Base-by-base conservation (phyloP, 768 basidiomycete genomes). In the Kwoniella sp. region DNA sequence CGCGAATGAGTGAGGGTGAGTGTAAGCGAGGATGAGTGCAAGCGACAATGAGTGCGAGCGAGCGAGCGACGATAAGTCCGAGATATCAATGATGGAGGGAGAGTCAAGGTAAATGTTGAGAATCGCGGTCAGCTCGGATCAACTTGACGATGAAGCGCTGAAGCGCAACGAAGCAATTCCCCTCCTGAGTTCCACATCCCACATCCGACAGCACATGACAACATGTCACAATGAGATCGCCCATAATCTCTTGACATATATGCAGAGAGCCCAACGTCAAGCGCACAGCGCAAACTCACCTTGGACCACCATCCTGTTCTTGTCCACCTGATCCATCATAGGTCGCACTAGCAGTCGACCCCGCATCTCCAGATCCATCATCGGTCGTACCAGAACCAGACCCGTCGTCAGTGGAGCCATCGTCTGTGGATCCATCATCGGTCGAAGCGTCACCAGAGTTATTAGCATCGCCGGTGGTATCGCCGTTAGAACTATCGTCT, bases 291-390 rank as follows among this genome's bases (percentile, higher is more conserved):
- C 33, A 33, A 17, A 64, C 62, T 58, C 40, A 64, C 62, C 37
- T 50, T 4, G 62, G 62, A 22, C 62, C 62, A 44, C 33, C 33
- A 47, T 58, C 62, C 4, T 21, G 13, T 15, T 56, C 62, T 21
- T 64, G 55, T 17, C 62, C 62, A 24, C 62, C 62, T 21, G 30
- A 27, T 9, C 61, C 61, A 46, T 63, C 48, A 46, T 55, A 55
- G 0, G 55, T 50, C 4, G 60, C 24, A 1, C 47, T 44, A 51
- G 61, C 40, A 30, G 25, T 51, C 22, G 55, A 30, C 3, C 33
- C 30, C 15, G 47, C 30, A 3, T 26, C 30, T 21, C 27, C 61
- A 12, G 59, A 52, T 1, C 59, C 58, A 52, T 50, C 55, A 37
- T 56, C 33, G 24, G 55, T 44, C 33, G 55, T 36, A 10, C 25